These are phyloP conservation scores for Carex cristatella DNA, from an alignment of 176 grass and related monocot species.

Conservation along the genomic window DNA sequence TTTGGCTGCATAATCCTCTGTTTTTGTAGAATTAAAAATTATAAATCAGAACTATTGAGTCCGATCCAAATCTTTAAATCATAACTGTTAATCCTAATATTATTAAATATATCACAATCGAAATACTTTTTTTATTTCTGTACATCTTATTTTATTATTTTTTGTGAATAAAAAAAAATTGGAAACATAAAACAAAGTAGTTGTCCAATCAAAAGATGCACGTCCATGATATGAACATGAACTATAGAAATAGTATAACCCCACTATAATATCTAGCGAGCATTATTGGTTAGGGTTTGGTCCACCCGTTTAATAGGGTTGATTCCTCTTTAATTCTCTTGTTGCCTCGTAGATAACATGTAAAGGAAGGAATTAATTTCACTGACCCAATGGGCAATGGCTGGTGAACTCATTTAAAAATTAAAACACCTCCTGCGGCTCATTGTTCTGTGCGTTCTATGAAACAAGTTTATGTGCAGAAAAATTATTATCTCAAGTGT, in stretches of 20 bases:
- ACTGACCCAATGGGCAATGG: background rate
- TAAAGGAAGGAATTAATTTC: background rate
- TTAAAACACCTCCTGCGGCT: background rate
- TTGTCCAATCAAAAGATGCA: background rate
- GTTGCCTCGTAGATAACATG: background rate
- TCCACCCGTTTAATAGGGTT: background rate
- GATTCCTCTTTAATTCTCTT: background rate
- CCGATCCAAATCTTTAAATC: too few relatives aligned
- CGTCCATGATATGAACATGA: background rate
- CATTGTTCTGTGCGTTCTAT: background rate
- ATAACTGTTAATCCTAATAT: too few relatives aligned
- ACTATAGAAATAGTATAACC: background rate
- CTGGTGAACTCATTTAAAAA: background rate
- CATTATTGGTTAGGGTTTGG: background rate
- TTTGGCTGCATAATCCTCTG: too few relatives aligned
- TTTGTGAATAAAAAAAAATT: too few relatives aligned
- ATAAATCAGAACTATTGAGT: too few relatives aligned
- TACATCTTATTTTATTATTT: too few relatives aligned
- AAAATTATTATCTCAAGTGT: too few relatives aligned
- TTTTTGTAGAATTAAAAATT: too few relatives aligned
- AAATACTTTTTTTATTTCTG: too few relatives aligned
- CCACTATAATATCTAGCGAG: background rate
- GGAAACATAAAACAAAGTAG: too few relatives aligned
- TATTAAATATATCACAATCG: too few relatives aligned
- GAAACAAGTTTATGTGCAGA: background rate